Percentiles rank a stretch among this genome's conserved stretches.
phyloP scores from a whole-genome alignment of 1,284 basidiomycete genomes.

The Fomitopsis pinicola region DNA sequence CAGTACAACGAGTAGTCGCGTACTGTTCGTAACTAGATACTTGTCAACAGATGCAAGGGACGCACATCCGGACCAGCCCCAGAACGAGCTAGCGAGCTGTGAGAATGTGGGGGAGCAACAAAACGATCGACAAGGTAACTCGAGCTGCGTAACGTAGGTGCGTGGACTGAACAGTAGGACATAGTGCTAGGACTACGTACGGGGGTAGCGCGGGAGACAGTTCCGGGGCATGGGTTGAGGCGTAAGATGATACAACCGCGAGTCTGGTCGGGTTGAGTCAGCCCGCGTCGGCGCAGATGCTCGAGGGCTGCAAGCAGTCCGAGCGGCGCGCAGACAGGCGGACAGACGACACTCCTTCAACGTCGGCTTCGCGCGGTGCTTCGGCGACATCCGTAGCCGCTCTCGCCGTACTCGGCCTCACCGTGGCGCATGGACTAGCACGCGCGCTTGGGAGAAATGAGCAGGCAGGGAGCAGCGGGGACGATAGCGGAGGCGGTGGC shows the following conservation, averaged over 20 bases:
- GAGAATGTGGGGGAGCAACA: not conserved
- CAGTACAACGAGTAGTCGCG: not conserved
- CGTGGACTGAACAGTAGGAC: not conserved
- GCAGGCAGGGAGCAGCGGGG: conserved; percentile 19
- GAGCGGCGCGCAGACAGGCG: conserved; percentile 7
- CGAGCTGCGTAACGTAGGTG: conserved; percentile 5
- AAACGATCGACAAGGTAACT: conserved; percentile 6
- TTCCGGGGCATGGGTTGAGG: conserved; percentile 9
- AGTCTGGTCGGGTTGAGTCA: not conserved
- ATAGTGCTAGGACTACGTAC: conserved; percentile 3
- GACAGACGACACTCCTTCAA: conserved; percentile 14
- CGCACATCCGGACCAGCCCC: not conserved
- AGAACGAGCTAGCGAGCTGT: conserved; percentile 5
- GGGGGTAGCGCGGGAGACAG: conserved; percentile 3
- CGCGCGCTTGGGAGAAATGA: conserved; percentile 17
- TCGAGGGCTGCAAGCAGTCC: conserved; percentile 7
- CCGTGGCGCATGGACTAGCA: conserved; percentile 24
- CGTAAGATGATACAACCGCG: conserved; percentile 3
- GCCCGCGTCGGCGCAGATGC: not conserved
- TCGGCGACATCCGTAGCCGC: conserved; percentile 10
- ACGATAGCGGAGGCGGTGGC: conserved; percentile 13
- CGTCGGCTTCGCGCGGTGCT: conserved; percentile 12
- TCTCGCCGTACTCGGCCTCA: conserved; percentile 15
- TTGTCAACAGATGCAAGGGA: not conserved
- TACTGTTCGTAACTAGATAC: conserved; percentile 1